A percentile compares a stretch with the other conserved stretches of the same genome.
Conservation (phyloP, 441 rosid species). For the Isatis lusitanica region DNA sequence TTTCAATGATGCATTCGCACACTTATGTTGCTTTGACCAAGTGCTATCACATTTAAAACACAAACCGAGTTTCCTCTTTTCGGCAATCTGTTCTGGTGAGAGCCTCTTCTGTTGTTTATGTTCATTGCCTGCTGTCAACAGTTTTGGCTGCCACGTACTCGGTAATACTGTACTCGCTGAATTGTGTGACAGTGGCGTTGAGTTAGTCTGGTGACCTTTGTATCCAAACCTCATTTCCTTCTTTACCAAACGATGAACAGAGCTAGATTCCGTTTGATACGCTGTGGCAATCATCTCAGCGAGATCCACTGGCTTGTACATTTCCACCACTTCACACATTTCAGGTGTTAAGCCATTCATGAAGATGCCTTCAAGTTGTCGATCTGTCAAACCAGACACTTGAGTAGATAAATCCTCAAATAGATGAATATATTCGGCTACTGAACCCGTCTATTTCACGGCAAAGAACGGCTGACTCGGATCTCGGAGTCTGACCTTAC, state of each 20-base stretch:
- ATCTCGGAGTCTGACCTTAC: background rate
- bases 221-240: too few relatives aligned
- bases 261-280: background rate
- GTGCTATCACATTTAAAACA: too few relatives aligned
- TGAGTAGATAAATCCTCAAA: background rate
- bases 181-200: too few relatives aligned
- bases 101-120: too few relatives aligned
- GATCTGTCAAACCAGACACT: background rate
- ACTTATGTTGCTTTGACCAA: too few relatives aligned
- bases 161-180: too few relatives aligned
- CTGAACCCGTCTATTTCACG: background rate
- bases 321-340: background rate
- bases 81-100: too few relatives aligned
- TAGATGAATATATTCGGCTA: background rate
- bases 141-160: too few relatives aligned
- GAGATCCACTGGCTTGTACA: background rate
- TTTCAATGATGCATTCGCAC: too few relatives aligned
- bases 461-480: background rate
- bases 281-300: background rate
- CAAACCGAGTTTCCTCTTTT: too few relatives aligned
- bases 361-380: background rate
- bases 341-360: background rate
- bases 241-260: background rate
- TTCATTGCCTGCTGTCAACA: too few relatives aligned
- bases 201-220: too few relatives aligned